phyloP scores from a whole-genome alignment of 1,139 yeast genomes.

The Kodamaea sp. region DNA sequence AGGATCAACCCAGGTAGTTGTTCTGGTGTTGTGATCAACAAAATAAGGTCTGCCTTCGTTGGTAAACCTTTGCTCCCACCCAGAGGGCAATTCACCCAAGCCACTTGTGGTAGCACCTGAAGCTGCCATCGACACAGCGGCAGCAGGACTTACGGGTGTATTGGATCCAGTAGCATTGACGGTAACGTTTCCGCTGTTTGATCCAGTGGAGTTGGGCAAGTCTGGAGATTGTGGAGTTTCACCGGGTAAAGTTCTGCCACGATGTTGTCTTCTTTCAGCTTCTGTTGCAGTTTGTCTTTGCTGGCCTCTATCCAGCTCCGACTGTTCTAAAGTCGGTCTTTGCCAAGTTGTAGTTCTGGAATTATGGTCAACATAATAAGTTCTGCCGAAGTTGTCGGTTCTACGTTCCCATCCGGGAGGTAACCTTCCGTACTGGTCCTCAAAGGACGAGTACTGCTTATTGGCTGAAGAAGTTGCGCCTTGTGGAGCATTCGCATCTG shows the following conservation, averaged over 20 bases:
- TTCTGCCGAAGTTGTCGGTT: conserved; percentile 95
- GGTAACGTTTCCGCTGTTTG: conserved; percentile 45
- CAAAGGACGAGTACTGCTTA: conserved; percentile 86
- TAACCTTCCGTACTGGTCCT: conserved; percentile 92
- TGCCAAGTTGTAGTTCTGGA: conserved; percentile 98
- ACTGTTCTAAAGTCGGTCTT: conserved; percentile 79
- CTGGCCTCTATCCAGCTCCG: conserved; percentile 66
- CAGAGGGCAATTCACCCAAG: conserved; percentile 93
- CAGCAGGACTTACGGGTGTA: conserved; percentile 60
- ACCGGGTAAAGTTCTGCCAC: conserved; percentile 87
- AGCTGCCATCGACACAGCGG: conserved; percentile 80
- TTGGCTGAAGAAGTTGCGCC: conserved; percentile 21
- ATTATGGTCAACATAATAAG: conserved; percentile 96
- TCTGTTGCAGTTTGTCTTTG: conserved; percentile 67
- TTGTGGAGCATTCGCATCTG: conserved; percentile 15
- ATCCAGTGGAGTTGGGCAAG: conserved; percentile 3
- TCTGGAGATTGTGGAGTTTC: conserved; percentile 49
- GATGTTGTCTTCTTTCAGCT: conserved; percentile 87
- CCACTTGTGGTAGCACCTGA: conserved; percentile 95
- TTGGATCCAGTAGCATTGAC: conserved; percentile 48
- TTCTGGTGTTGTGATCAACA: conserved; percentile 97
- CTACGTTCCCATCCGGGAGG: conserved; percentile 99
- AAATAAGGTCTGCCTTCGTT: conserved; percentile 98
- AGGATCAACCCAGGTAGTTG: conserved; percentile 99
- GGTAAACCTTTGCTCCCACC: conserved; percentile 98